A percentile compares a stretch with the other conserved stretches of the same genome.
phyloP scores from a whole-genome alignment of 495 filamentous ascomycete genomes.

The Penicilliopsis zonata region DNA sequence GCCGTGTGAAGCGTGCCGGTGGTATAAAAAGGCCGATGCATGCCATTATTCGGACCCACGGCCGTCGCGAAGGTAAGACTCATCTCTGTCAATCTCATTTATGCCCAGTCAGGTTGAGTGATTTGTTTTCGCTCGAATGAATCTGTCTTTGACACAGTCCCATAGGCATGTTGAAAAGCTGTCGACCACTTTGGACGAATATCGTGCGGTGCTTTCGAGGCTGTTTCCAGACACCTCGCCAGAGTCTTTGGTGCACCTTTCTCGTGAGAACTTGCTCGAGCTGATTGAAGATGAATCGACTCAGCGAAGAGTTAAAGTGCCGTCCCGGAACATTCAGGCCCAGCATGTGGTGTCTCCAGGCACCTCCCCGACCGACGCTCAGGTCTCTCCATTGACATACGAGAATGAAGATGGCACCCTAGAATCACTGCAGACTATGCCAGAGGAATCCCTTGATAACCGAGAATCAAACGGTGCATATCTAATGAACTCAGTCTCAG shows the following conservation, averaged over 20 bases:
- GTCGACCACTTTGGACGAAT: conserved; percentile 28
- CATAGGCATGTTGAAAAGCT: conserved; percentile 30
- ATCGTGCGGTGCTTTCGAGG: conserved; percentile 22
- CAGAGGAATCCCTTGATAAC: conserved; percentile 19
- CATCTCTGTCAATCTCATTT: no score
- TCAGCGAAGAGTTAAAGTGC: neutral
- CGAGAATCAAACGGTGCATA: conserved; percentile 21
- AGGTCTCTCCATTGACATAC: conserved; percentile 22
- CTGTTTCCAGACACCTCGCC: conserved; percentile 25
- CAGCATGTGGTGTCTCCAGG: conserved; percentile 28
- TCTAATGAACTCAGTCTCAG: conserved; percentile 54
- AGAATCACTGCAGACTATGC: conserved; percentile 30
- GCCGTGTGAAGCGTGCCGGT: conserved; percentile 34
- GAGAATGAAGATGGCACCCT: conserved; percentile 26
- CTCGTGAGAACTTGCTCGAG: conserved; percentile 39
- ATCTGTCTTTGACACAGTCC: no score
- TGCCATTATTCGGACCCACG: conserved; percentile 32
- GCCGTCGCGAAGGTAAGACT: conserved; percentile 23
- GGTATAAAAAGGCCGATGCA: conserved; percentile 33
- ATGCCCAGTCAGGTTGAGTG: no score
- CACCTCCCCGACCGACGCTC: conserved; percentile 27
- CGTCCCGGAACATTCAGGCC: no score
- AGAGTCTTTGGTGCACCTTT: conserved; percentile 28
- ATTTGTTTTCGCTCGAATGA: no score
- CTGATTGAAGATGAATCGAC: conserved; percentile 13